These are phyloP conservation scores for Raphanus hybrid DNA, from an alignment of 441 rosid genomes.

Conservation along the genomic window DNA sequence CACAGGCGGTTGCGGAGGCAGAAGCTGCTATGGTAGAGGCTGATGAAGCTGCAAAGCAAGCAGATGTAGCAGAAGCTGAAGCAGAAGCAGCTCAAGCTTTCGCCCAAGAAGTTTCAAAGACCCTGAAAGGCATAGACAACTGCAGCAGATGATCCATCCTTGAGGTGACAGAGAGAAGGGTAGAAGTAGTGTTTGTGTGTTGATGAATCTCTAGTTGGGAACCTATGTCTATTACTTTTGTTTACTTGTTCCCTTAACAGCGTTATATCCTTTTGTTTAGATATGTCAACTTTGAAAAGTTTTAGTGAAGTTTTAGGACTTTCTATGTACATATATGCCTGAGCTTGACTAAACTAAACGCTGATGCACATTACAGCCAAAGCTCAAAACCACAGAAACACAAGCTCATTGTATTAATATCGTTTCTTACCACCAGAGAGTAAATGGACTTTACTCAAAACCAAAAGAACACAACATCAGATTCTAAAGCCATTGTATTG, in stretches of 20 bases:
- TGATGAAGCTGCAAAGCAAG: conserved; percentile 91
- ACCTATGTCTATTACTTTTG: not conserved
- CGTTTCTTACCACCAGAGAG: not conserved
- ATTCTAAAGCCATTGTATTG: conserved; percentile 6
- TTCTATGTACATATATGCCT: not conserved
- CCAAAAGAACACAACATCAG: conserved; percentile 14
- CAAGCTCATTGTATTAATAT: not conserved
- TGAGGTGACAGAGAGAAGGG: conserved; percentile 8
- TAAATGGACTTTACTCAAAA: not conserved
- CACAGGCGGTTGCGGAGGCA: conserved; percentile 90
- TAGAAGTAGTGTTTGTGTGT: conserved; percentile 16
- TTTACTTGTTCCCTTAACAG: not conserved
- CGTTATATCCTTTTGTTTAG: not conserved
- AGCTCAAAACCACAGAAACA: not conserved
- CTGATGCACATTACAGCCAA: not conserved
- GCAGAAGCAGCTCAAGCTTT: conserved; percentile 91
- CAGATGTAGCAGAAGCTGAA: conserved; percentile 90
- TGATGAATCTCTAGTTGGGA: conserved; percentile 28
- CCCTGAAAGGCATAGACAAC: conserved; percentile 61
- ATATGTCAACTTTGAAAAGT: conserved; percentile 14
- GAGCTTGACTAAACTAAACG: not conserved
- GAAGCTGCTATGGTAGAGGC: conserved; percentile 88
- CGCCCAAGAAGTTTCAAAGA: conserved; percentile 80
- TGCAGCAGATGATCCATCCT: conserved; percentile 37
- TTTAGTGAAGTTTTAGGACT: conserved; percentile 15